Percentiles rank a stretch among this genome's conserved stretches.
Conservation (phyloP, 305 asterid species). For the Euphrasia arctica region DNA sequence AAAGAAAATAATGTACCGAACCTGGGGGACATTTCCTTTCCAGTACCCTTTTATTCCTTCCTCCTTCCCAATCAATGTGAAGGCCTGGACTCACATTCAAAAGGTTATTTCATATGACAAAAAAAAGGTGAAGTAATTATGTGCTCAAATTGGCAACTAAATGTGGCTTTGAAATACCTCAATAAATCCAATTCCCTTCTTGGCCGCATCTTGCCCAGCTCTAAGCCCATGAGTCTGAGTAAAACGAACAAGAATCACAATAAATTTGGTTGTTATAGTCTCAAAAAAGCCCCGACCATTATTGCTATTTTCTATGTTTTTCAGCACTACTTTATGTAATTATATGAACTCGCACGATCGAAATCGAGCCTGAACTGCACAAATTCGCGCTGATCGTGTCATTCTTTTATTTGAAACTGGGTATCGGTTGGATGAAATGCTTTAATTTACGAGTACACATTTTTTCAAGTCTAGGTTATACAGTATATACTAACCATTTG, state of each 20-base stretch:
- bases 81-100: conserved; percentile 45
- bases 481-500: not conserved
- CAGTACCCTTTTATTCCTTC: conserved; percentile 87
- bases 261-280: not conserved
- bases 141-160: not conserved
- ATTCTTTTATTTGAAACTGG: too few relatives aligned
- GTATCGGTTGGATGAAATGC: too few relatives aligned
- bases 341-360: not conserved
- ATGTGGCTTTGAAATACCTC: conserved; percentile 44
- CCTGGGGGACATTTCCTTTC: conserved; percentile 89
- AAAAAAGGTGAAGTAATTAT: not conserved
- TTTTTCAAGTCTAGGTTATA: too few relatives aligned
- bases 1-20: conserved; percentile 24
- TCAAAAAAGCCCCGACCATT: too few relatives aligned
- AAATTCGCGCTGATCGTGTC: too few relatives aligned
- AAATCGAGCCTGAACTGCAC: too few relatives aligned
- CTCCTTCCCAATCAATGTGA: conserved; percentile 58
- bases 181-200: conserved; percentile 63
- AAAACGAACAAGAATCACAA: conserved; percentile 17
- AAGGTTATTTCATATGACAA: conserved; percentile 14
- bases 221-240: conserved; percentile 74
- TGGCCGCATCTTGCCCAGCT: conserved; percentile 62
- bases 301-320: too few relatives aligned
- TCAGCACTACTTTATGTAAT: too few relatives aligned
- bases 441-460: not conserved